Evolutionary conservation across 345 rosid species (phyloP).

Genomic region (Eucalyptus marginata): DNA sequence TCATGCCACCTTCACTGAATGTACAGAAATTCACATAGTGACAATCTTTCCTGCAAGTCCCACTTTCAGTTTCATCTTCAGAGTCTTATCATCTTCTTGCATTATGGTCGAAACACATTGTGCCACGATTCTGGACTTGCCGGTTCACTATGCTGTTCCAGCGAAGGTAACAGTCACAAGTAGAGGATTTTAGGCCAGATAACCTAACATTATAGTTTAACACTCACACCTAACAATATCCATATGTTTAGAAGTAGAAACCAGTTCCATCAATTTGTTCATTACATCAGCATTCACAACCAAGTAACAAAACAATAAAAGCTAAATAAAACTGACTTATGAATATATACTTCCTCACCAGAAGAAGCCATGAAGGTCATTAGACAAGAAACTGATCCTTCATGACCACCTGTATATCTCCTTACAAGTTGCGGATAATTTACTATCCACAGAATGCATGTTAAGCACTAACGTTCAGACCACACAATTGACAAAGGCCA

Average conservation of each 20-base stretch:
- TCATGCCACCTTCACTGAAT: neutral
- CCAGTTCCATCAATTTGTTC: neutral
- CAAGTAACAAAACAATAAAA: neutral
- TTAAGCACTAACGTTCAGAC: neutral
- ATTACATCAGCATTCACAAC: neutral
- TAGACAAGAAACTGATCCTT: slow-evolving; percentile 84
- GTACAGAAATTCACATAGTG: neutral
- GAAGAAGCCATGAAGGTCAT: slow-evolving; percentile 97
- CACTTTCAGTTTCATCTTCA: neutral
- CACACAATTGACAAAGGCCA: slow-evolving; percentile 1
- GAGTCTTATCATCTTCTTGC: neutral
- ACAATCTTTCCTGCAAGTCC: neutral
- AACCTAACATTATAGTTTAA: neutral
- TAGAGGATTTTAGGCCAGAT: neutral
- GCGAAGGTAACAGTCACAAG: neutral
- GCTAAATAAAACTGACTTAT: neutral
- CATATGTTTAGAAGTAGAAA: neutral
- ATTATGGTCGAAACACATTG: neutral
- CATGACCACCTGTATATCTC: slow-evolving; percentile 93
- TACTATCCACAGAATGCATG: neutral
- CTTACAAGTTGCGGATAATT: slow-evolving; percentile 64
- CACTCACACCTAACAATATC: neutral
- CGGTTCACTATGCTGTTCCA: neutral
- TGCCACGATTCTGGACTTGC: neutral
- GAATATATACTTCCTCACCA: slow-evolving; percentile 75